Evolutionary conservation across 768 basidiomycete species (phyloP).

Genomic region (Hericium rajendrae): DNA sequence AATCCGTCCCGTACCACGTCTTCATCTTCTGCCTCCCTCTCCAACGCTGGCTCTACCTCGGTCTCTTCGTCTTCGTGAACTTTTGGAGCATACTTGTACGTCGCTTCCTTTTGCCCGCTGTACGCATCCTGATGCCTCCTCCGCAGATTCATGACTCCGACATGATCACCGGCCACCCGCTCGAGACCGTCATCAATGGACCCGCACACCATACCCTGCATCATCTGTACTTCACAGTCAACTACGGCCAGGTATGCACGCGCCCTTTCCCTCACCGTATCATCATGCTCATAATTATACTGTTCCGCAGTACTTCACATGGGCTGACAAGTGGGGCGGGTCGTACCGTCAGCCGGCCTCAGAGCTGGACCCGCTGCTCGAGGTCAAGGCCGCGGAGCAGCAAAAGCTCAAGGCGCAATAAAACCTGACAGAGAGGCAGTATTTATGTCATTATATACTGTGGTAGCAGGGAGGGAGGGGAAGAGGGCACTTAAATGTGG

Average conservation of each 20-base stretch:
- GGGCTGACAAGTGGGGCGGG: conserved; percentile 74
- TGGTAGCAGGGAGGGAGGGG: too few species aligned
- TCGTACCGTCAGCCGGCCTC: conserved; percentile 87
- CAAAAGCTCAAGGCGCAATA: conserved; percentile 10
- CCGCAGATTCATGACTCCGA: conserved; percentile 94
- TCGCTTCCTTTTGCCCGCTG: conserved; percentile 6
- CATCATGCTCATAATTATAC: background rate
- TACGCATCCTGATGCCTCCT: background rate
- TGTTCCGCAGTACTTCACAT: conserved; percentile 82
- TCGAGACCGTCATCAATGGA: conserved; percentile 92
- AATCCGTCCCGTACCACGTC: conserved; percentile 92
- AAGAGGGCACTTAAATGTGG: too few species aligned
- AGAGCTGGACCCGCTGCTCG: conserved; percentile 76
- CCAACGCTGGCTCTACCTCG: conserved; percentile 77
- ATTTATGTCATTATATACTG: too few species aligned
- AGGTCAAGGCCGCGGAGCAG: conserved; percentile 33
- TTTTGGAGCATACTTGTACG: conserved; percentile 86
- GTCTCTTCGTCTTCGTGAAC: conserved; percentile 85
- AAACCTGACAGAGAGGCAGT: too few species aligned
- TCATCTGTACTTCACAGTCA: conserved; percentile 93
- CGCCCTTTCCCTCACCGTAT: conserved; percentile 14
- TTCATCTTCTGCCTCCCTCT: conserved; percentile 87
- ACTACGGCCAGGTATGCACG: conserved; percentile 72
- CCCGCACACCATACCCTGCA: conserved; percentile 97
- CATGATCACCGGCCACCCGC: conserved; percentile 87